Conservation (phyloP, 805 yeast species). For the Sugiyamaella qingdaonensis region DNA sequence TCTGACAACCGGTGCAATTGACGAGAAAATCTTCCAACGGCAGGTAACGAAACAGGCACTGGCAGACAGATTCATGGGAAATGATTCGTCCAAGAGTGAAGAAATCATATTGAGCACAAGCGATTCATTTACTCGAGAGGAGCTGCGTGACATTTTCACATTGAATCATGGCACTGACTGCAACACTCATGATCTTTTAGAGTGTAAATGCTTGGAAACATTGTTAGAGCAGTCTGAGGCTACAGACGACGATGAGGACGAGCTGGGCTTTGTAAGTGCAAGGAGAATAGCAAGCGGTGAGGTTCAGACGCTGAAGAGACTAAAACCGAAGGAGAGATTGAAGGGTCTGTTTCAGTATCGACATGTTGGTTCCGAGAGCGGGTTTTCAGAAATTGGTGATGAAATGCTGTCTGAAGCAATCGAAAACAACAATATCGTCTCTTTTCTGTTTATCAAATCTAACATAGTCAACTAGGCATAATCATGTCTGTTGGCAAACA, state of each 20-base stretch:
- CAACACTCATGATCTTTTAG: constrained; percentile 36
- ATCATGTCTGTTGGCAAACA: not conserved
- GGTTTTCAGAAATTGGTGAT: constrained; percentile 5
- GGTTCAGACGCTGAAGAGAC: constrained; percentile 22
- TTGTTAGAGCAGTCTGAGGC: constrained; percentile 36
- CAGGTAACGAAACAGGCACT: constrained; percentile 80
- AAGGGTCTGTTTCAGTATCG: constrained; percentile 58
- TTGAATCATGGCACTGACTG: constrained; percentile 34
- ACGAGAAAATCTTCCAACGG: constrained; percentile 89
- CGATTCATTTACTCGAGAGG: constrained; percentile 61
- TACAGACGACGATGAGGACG: not conserved
- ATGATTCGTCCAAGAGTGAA: constrained; percentile 14
- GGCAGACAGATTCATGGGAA: constrained; percentile 59
- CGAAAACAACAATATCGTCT: constrained; percentile 27
- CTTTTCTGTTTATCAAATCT: constrained; percentile 42
- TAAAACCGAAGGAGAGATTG: constrained; percentile 44
- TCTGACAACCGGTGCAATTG: constrained; percentile 84
- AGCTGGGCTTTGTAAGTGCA: constrained; percentile 53
- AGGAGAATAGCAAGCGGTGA: constrained; percentile 36
- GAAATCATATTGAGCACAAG: constrained; percentile 28
- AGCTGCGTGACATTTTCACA: constrained; percentile 71
- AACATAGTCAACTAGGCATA: constrained; percentile 20
- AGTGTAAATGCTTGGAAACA: constrained; percentile 46
- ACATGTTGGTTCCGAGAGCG: constrained; percentile 52
- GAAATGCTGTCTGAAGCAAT: constrained; percentile 21